Base-by-base conservation (phyloP, 768 basidiomycete species). In the Dendrothele bispora region DNA sequence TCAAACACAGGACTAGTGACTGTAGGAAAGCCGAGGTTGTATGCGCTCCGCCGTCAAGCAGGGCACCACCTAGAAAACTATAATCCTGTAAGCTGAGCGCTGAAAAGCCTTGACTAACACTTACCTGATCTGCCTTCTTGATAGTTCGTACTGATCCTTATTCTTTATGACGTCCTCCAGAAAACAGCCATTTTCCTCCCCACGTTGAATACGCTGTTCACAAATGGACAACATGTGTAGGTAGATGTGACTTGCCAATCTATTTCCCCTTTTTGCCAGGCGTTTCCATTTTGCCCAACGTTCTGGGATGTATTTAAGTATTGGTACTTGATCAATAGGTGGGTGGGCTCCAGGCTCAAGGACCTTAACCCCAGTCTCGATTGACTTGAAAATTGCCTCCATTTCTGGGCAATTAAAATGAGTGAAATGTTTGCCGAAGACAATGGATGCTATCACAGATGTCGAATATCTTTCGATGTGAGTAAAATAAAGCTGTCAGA, bases 231-330 rank as follows among this genome's bases (percentile, higher is more conserved):
- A 46, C 7, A 68, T 47, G 1, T 58, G 51, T 21, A 62, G 58
- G 43, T 66, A 68, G 20, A 68, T 45, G 5, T 47, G 44, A 12
- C 60, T 57, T 38, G 68, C 67, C 20, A 65, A 40, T 1, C 17
- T 37, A 7, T 60, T 49, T 12, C 56, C 48, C 21, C 61, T 52
- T 20, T 44, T 52, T 24, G 54, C 55, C 10, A 60, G 45, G 1
- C 39, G 45, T 47, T 71, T 71, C 69, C 69, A 71, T 7, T 56
- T 48, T 5, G 66, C 66, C 53, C 55, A 70, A 1, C 66, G 55
- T 42, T 63, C 67, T 2, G 69, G 69, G 2, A 71, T 55, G 29
- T 61, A 55, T 24, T 55, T 56, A 14, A 71, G 52, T 18, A 66
- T 47, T 3, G 69, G 66, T 29, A 70, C 45, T 14, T 65, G 37